Evolutionary conservation across 805 yeast species (phyloP), one percentile per base, ranked within the genome.

Genomic region (Allodekkera sacchari): DNA sequence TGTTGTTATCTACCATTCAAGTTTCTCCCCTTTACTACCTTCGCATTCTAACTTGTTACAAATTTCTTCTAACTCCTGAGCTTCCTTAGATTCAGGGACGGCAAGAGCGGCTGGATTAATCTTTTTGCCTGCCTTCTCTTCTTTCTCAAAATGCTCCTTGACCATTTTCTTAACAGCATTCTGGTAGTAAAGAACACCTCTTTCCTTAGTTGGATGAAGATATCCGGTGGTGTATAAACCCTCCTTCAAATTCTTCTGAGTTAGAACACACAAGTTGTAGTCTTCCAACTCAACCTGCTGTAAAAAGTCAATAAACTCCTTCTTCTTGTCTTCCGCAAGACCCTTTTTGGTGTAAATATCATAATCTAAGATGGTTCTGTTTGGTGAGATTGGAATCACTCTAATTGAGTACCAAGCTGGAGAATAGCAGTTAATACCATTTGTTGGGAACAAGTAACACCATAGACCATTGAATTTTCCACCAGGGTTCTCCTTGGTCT

Each of bases 341-440:
- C 80, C 81, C 50, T 71, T 73, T 57, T 74, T 73, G 35, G 77
- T 67, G 55, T 65, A 74, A 35, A 74, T 68, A 47, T 74, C 80
- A 44, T 74, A 74, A 45, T 72, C 78, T 45, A 74, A 59, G 22
- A 74, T 57, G 8, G 81, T 74, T 47, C 64, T 71, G 21, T 62
- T 60, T 14, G 78, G 71, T 22, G 66, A 47, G 13, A 69, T 51
- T 20, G 81, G 81, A 37, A 73, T 55, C 4, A 74, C 79, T 44
- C 79, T 59, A 41, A 74, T 73, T 7, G 76, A 65, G 52, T 74
- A 74, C 75, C 77, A 74, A 7, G 79, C 79, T 43, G 80, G 79
- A 0, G 79, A 72, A 47, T 74, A 74, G 45, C 81, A 74, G 53
- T 74, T 74, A 49, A 74, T 52, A 27, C 80, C 80, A 47, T 71